Evolutionary conservation across 106 monocot genomes (phyloP).

Genomic region (Platanthera zijinensis): DNA sequence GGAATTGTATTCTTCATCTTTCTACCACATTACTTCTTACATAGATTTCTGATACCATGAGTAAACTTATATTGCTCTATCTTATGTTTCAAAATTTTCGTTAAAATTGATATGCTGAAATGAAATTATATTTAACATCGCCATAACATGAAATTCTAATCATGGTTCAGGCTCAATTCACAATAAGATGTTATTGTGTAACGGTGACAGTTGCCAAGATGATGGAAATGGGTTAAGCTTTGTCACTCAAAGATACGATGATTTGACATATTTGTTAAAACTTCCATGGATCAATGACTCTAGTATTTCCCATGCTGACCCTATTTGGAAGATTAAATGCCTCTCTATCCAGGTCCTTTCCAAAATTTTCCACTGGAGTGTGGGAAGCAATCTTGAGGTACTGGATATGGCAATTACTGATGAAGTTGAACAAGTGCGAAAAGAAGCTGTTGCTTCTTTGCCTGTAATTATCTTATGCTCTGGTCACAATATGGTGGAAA

Average conservation of each 20-base stretch:
- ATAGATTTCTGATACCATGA: not conserved
- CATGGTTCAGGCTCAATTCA: slow-evolving; percentile 33
- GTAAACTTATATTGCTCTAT: not conserved
- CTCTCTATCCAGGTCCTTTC: slow-evolving; percentile 59
- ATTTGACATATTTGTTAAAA: slow-evolving; percentile 52
- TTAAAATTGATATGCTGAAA: not conserved
- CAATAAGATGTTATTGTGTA: slow-evolving; percentile 21
- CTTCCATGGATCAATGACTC: slow-evolving; percentile 39
- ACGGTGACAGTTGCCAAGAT: slow-evolving; percentile 29
- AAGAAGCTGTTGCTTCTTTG: slow-evolving; percentile 56
- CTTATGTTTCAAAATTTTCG: not conserved
- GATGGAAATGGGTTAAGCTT: slow-evolving; percentile 11
- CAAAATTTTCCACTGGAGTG: slow-evolving; percentile 21
- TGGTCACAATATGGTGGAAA: slow-evolving; percentile 32
- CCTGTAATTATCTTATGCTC: slow-evolving; percentile 72
- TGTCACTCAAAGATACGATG: slow-evolving; percentile 17
- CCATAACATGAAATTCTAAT: slow-evolving; percentile 3
- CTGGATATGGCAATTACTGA: slow-evolving; percentile 69
- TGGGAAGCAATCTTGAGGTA: slow-evolving; percentile 45
- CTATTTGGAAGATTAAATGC: slow-evolving; percentile 42
- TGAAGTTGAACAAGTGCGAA: slow-evolving; percentile 61
- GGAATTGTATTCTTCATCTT: not conserved
- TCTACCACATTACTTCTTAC: not conserved
- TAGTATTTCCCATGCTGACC: slow-evolving; percentile 13
- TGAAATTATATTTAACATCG: not conserved